These are phyloP conservation scores for Trichosporon sp. DNA, from an alignment of 1,284 basidiomycete species.

Conservation along the genomic window DNA sequence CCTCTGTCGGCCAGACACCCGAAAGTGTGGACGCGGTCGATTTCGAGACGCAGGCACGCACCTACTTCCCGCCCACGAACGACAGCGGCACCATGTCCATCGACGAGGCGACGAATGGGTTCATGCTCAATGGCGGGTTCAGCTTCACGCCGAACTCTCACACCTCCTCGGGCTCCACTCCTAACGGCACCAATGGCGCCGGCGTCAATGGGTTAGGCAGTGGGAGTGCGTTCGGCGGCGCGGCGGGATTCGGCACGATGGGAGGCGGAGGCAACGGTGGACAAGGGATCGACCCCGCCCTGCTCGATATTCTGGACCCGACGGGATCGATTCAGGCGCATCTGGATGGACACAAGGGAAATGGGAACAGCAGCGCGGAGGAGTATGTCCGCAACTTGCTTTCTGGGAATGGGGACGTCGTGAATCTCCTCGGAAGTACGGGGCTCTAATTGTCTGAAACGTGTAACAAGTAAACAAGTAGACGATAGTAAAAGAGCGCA, in stretches of 20 bases:
- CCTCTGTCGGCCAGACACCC: constrained; percentile 28
- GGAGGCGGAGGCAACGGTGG: neutral
- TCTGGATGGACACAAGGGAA: neutral
- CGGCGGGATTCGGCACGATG: neutral
- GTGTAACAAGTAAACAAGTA: too few relatives aligned
- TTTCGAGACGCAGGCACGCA: constrained; percentile 8
- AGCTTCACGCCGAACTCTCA: neutral
- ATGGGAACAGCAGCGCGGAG: neutral
- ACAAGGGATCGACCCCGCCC: neutral
- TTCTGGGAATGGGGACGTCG: neutral
- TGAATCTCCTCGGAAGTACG: neutral
- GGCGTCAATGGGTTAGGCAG: too few relatives aligned
- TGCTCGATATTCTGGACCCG: constrained; percentile 5
- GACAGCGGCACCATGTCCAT: constrained; percentile 1
- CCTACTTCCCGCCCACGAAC: neutral
- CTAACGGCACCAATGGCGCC: neutral
- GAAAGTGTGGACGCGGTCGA: constrained; percentile 28
- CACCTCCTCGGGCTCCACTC: neutral
- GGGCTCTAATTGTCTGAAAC: neutral
- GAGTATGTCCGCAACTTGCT: constrained; percentile 7
- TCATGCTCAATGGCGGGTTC: neutral
- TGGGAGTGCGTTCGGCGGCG: neutral
- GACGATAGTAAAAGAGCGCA: too few relatives aligned
- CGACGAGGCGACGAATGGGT: neutral
- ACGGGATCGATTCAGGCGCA: constrained; percentile 1